Conservation (phyloP, 2,329 filamentous ascomycete species). For the Venturia nashicola region DNA sequence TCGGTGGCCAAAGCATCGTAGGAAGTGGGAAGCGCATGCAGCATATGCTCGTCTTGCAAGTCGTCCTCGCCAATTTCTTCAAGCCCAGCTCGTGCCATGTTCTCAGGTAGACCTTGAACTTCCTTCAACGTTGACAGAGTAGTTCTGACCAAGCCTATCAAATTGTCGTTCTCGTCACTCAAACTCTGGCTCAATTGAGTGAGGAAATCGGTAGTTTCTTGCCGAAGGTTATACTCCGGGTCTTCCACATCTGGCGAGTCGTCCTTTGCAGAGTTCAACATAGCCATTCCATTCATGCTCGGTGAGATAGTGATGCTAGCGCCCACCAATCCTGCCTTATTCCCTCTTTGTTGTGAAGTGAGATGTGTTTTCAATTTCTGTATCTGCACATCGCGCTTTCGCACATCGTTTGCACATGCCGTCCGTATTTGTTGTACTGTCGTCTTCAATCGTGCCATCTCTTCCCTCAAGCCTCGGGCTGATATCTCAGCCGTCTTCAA, state of each 20-base stretch:
- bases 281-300: not conserved
- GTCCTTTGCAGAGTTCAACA: conserved; percentile 28
- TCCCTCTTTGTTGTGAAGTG: conserved; percentile 45
- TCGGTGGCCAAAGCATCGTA: conserved; percentile 60
- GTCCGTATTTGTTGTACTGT: conserved; percentile 72
- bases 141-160: conserved; percentile 59
- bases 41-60: conserved; percentile 18
- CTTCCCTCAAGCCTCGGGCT: conserved; percentile 68
- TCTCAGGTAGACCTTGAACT: conserved; percentile 40
- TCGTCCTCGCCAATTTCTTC: conserved; percentile 22
- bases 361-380: conserved; percentile 82
- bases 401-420: conserved; percentile 80
- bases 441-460: conserved; percentile 65
- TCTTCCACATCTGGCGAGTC: conserved; percentile 37
- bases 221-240: conserved; percentile 57
- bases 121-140: conserved; percentile 61
- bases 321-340: conserved; percentile 31
- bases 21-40: conserved; percentile 39
- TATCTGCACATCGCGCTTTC: conserved; percentile 81
- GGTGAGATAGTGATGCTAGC: conserved; percentile 36
- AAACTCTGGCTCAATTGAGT: conserved; percentile 71
- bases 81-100: conserved; percentile 16
- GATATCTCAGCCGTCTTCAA: conserved; percentile 62
- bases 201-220: conserved; percentile 85
- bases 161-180: conserved; percentile 81